phyloP scores from a whole-genome alignment of 208 protist genomes.

The Acanthamoeba castellanii region DNA sequence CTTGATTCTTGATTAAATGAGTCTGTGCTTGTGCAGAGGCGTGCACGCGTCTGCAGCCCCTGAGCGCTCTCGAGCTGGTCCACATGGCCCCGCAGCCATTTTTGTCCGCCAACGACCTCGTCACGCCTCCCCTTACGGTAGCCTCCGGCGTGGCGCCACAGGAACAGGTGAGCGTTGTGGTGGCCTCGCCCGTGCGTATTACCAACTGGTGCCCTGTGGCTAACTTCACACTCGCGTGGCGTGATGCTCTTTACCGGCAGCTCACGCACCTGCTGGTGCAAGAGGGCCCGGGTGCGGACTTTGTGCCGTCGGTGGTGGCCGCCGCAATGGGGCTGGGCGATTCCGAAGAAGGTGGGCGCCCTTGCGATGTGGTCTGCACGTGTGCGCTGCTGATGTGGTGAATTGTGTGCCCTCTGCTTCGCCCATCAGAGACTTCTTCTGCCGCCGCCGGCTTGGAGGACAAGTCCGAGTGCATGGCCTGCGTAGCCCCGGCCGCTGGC shows the following conservation, averaged over 20 bases:
- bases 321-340: background rate
- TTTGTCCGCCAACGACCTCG: background rate
- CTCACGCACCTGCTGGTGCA: slow-evolving; percentile 4
- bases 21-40: background rate
- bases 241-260: background rate
- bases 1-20: no score
- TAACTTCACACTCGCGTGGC: background rate
- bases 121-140: background rate
- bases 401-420: background rate
- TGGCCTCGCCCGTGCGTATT: no score
- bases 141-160: background rate
- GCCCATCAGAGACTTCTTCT: background rate
- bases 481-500: background rate
- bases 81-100: slow-evolving; percentile 12
- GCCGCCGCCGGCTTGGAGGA: background rate
- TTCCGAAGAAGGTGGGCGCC: no score
- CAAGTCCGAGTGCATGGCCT: background rate
- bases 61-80: background rate
- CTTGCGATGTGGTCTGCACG: background rate
- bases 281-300: background rate
- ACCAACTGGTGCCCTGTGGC: no score
- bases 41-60: background rate
- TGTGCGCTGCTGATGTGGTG: background rate
- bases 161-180: background rate
- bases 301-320: slow-evolving; percentile 37